Base-by-base conservation (phyloP, 78 protist species). In the Ministeria vibrans region DNA sequence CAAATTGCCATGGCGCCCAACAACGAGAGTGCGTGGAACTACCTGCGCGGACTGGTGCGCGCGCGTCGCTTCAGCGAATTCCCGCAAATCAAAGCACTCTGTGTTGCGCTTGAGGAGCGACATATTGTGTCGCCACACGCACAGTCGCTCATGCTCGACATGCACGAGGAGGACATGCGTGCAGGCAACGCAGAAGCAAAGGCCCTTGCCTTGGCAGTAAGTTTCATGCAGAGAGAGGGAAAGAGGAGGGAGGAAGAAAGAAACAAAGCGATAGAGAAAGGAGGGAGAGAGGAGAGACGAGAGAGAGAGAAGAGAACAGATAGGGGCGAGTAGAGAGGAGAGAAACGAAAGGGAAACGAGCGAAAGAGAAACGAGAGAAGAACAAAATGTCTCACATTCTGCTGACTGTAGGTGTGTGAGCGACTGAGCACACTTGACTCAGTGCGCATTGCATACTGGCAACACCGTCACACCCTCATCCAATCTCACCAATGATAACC, bases 11-110 rank as follows among this genome's bases (percentile, higher is more conserved):
- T 27, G 34, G 70, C 81, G 30, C 92, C 92, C 59, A 89, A 89
- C 73, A 89, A 89, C 69, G 87, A 89, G 75, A 59, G 79, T 25
- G 85, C 89, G 11, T 89, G 92, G 92, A 55, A 75, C 45, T 89
- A 82, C 59, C 9, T 89, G 25, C 71, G 79, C 13, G 92, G 92
- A 86, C 75, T 49, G 55, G 55, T 15, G 55, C 9, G 55, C 55
- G 9, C 55, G 15, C 55, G 55, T 9, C 55, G 55, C n/a, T 49
- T 49, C 15, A 15, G 55, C 55, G 55, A 49, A 9, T 20, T 15
- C 55, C 55, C 55, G 55, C 15, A 9, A 15, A 49, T 49, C 55
- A 15, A 49, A 15, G 55, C 55, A 49, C 15, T 49, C 55, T 49
- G 55, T 15, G 15, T 15, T 49, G 55, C 9, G 9, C 55, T 49